These are phyloP conservation scores for Curvularia eragrostidis DNA, from an alignment of 2,329 filamentous ascomycete genomes.

Conservation along the genomic window DNA sequence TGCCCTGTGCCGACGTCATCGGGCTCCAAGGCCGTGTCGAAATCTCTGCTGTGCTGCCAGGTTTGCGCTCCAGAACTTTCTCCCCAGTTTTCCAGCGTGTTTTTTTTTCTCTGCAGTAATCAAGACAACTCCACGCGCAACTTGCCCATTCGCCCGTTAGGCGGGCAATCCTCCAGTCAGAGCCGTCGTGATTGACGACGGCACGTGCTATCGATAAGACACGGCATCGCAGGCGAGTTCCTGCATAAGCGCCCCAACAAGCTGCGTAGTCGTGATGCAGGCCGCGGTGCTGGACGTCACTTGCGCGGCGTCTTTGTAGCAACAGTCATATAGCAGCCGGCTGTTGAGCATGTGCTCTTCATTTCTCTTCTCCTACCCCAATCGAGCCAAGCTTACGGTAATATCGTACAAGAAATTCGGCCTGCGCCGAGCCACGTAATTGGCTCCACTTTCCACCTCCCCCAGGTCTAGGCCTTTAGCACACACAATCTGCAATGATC, in stretches of 20 bases:
- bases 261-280: constrained; percentile 5
- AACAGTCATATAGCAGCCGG: not conserved
- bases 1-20: constrained; percentile 8
- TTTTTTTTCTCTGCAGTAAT: not conserved
- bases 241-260: constrained; percentile 27
- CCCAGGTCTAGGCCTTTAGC: not conserved
- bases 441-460: constrained; percentile 6
- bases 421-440: constrained; percentile 11
- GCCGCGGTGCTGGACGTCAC: not conserved
- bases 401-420: not conserved
- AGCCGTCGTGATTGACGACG: not conserved
- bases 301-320: no score
- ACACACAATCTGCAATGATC: not conserved
- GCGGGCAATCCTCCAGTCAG: constrained; percentile 6
- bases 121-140: not conserved
- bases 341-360: not conserved
- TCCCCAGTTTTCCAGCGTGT: constrained; percentile 4
- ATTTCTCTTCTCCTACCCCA: not conserved
- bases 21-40: not conserved
- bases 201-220: constrained; percentile 21
- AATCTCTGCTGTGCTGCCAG: not conserved
- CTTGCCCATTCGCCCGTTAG: not conserved
- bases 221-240: constrained; percentile 6
- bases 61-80: constrained; percentile 8
- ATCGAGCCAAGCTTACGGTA: not conserved